These are phyloP conservation scores for Catharanthus roseus DNA, from an alignment of 257 asterid species.

Conservation along the genomic window DNA sequence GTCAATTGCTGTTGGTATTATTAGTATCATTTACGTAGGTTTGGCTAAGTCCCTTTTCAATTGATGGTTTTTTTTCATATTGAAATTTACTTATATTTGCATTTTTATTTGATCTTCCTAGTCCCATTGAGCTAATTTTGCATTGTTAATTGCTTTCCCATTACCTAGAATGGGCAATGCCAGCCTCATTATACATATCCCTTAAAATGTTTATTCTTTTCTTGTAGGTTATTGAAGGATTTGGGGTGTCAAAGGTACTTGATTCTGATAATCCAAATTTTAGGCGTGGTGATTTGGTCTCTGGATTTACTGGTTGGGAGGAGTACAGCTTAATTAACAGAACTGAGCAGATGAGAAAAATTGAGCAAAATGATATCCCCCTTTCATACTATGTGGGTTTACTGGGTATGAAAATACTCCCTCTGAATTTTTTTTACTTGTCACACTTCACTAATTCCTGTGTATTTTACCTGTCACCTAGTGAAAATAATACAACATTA, in stretches of 20 bases:
- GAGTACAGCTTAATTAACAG: constrained; percentile 65
- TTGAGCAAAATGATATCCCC: constrained; percentile 51
- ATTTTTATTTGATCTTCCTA: background rate
- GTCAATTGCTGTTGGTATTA: background rate
- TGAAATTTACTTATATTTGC: background rate
- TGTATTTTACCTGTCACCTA: no score
- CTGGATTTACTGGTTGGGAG: constrained; percentile 91
- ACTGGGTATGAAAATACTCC: constrained; percentile 49
- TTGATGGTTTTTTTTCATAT: no score
- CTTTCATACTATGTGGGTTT: constrained; percentile 73
- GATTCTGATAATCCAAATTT: constrained; percentile 66
- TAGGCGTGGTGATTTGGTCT: constrained; percentile 67
- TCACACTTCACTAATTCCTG: no score
- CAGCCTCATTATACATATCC: background rate
- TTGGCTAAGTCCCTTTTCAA: background rate
- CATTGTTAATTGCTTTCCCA: no score
- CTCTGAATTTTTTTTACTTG: no score
- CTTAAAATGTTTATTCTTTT: background rate
- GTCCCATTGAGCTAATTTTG: background rate
- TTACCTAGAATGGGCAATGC: background rate
- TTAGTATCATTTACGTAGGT: no score
- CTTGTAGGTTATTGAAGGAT: constrained; percentile 70
- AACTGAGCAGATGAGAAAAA: constrained; percentile 54
- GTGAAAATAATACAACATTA: no score
- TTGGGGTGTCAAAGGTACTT: constrained; percentile 69